phyloP scores from a whole-genome alignment of 2,329 filamentous ascomycete genomes.

The Nakataea oryzae region DNA sequence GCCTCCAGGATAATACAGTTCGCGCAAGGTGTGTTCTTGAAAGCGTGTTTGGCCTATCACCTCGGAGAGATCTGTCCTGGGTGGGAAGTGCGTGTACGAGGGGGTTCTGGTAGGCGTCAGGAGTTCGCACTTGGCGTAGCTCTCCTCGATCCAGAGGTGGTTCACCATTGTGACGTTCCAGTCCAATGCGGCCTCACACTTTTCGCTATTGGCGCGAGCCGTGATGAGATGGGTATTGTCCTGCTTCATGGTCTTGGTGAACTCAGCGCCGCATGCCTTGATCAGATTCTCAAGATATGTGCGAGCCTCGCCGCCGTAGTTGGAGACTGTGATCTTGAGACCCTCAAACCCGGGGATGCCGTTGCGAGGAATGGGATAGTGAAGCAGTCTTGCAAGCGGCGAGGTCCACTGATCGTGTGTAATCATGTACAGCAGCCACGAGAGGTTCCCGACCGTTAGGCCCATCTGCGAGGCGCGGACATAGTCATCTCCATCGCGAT shows the following conservation, averaged over 20 bases:
- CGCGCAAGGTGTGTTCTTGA: slow-evolving; percentile 49
- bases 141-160: slow-evolving; percentile 95
- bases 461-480: slow-evolving; percentile 61
- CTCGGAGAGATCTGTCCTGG: slow-evolving; percentile 83
- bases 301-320: slow-evolving; percentile 90
- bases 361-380: slow-evolving; percentile 73
- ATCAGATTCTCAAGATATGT: slow-evolving; percentile 91
- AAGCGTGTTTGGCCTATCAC: slow-evolving; percentile 84
- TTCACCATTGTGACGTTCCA: slow-evolving; percentile 89
- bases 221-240: slow-evolving; percentile 96
- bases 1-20: slow-evolving; percentile 59
- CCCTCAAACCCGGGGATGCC: slow-evolving; percentile 72
- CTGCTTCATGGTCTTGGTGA: slow-evolving; percentile 88
- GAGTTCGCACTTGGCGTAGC: slow-evolving; percentile 78
- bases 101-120: slow-evolving; percentile 61
- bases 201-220: slow-evolving; percentile 80
- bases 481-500: slow-evolving; percentile 73
- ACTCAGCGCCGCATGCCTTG: slow-evolving; percentile 71
- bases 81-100: slow-evolving; percentile 79
- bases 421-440: slow-evolving; percentile 91
- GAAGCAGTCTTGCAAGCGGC: slow-evolving; percentile 69
- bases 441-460: slow-evolving; percentile 82
- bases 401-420: slow-evolving; percentile 83
- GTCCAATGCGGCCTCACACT: slow-evolving; percentile 82
- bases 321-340: slow-evolving; percentile 79